Base-by-base conservation (phyloP, 176 grass and related monocot species). In the Urochloa ruziziensis region DNA sequence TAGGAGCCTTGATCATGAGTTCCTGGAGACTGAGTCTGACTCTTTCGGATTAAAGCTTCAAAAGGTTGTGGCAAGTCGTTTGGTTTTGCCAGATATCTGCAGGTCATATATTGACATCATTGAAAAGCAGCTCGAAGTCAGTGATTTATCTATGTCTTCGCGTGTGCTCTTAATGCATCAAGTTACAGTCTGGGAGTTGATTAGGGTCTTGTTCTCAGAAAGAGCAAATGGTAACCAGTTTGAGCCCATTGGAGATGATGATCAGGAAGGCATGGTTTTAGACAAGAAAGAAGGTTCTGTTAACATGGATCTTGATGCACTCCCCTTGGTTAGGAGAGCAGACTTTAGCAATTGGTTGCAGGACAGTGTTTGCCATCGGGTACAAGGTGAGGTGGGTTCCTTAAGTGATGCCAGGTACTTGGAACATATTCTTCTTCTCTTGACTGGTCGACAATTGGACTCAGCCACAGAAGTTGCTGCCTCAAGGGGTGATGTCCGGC, bases 331-430 rank as follows among this genome's bases (percentile, higher is more conserved):
- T 63, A 92, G 91, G 81, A 93, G 96, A 94, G 96, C 96, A 77
- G 85, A 91, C 35, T 99, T 98, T 48, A 92, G 89, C 91, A 94
- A 85, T 81, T 96, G 91, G 93, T 82, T 96, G 37, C 93, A 96
- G 75, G 96, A 98, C 53, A 88, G 91, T 80, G 91, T 95, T 78
- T 92, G 89, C 75, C 91, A 95, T 78, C 73, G 91, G 68, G 89
- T 98, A 43, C 92, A 98, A 83, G 96, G 88, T 74, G 91, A 94
- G 74, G 80, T 95, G 6, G 83, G 84, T 23, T 87, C 74, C 67
- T 90, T 98, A 91, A 90, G 66, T 88, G 93, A 98, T 69, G 73
- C 80, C 59, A 91, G 85, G 77, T 91, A 95, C 75, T 83, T 95
- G 64, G 91, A 95, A 39, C 89, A 95, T 82, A 98, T 98, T 89